Conservation (phyloP, 306 rosid species). For the Gleditsia sinensis region DNA sequence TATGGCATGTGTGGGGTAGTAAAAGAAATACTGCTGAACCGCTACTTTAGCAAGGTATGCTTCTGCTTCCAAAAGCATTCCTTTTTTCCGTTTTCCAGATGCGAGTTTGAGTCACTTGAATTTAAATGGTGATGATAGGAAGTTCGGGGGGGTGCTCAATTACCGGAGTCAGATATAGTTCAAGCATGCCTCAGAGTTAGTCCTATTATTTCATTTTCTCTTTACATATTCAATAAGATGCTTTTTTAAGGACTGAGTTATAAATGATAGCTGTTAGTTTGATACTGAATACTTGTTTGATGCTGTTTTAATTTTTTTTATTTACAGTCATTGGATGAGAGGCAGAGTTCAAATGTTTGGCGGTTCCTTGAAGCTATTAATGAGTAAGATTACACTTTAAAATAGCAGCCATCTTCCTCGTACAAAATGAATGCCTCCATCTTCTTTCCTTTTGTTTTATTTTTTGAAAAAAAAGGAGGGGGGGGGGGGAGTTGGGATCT, state of each 20-base stretch:
- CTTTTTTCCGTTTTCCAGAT: constrained; percentile 9
- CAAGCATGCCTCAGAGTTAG: constrained; percentile 94
- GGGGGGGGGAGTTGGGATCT: not conserved
- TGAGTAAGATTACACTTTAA: constrained; percentile 54
- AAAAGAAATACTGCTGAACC: constrained; percentile 81
- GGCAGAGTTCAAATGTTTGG: constrained; percentile 85
- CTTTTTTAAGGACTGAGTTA: not conserved
- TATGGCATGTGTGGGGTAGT: constrained; percentile 96
- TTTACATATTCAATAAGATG: not conserved
- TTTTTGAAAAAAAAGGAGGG: not conserved
- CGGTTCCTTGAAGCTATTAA: constrained; percentile 92
- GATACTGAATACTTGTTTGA: constrained; percentile 36
- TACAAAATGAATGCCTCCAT: not conserved
- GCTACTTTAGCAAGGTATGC: constrained; percentile 93
- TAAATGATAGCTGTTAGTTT: constrained; percentile 4
- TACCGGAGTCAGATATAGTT: constrained; percentile 77
- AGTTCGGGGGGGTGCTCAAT: constrained; percentile 67
- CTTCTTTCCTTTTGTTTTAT: not conserved
- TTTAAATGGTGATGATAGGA: constrained; percentile 59
- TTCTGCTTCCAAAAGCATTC: constrained; percentile 27
- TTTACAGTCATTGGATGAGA: constrained; percentile 80
- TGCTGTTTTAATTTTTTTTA: constrained; percentile 30
- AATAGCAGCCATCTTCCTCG: not conserved
- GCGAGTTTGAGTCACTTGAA: constrained; percentile 28
- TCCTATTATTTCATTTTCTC: constrained; percentile 9